Conservation (phyloP, 2,329 filamentous ascomycete species). For the Fusarium tuaranense region DNA sequence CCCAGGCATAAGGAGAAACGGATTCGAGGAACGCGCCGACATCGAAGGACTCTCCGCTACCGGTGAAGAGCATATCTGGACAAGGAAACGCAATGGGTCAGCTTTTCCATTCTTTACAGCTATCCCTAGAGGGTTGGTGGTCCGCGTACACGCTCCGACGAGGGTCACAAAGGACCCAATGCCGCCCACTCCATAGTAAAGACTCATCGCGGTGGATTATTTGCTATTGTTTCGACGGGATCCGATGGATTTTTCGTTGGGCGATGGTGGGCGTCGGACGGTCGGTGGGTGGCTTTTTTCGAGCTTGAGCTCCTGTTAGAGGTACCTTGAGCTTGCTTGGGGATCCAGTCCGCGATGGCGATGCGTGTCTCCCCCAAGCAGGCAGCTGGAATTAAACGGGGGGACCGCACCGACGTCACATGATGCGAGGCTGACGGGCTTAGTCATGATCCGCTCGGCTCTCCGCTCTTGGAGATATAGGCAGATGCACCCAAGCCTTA, state of each 20-base stretch:
- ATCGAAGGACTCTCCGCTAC: conserved; percentile 95
- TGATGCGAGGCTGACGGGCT: conserved; percentile 47
- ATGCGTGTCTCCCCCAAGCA: conserved; percentile 40
- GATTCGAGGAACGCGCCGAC: conserved; percentile 95
- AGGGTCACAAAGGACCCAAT: conserved; percentile 76
- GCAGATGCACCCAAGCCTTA: conserved; percentile 12
- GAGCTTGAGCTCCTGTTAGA: conserved; percentile 48
- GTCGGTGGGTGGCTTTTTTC: conserved; percentile 30
- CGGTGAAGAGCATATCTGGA: conserved; percentile 98
- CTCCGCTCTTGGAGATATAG: conserved; percentile 16
- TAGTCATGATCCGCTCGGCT: conserved; percentile 39
- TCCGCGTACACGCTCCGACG: conserved; percentile 80
- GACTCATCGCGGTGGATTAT: conserved; percentile 70
- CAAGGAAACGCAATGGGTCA: conserved; percentile 31
- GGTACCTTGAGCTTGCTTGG: conserved; percentile 37
- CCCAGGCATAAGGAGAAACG: conserved; percentile 95
- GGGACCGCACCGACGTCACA: conserved; percentile 47
- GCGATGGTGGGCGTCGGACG: conserved; percentile 34
- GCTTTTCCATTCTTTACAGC: conserved; percentile 17
- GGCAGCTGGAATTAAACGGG: conserved; percentile 40
- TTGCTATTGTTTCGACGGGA: conserved; percentile 37
- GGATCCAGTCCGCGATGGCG: conserved; percentile 26
- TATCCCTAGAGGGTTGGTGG: conserved; percentile 9
- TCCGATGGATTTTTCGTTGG: conserved; percentile 29
- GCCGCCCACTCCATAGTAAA: conserved; percentile 77